Evolutionary conservation across 345 rosid genomes (phyloP).

Genomic region (Viola odorata): DNA sequence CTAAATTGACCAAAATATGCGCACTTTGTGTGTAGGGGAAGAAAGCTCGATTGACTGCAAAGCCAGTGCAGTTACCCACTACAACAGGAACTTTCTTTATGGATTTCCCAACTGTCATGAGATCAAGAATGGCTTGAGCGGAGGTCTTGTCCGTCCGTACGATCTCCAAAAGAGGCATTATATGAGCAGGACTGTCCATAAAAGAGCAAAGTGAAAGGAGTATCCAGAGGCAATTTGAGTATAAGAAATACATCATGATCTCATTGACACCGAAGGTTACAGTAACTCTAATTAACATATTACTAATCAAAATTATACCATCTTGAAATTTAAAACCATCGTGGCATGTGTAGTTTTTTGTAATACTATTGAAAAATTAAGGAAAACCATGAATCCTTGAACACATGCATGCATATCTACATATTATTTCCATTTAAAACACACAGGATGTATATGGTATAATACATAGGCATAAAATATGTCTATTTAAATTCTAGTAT

Average conservation of each 20-base stretch:
- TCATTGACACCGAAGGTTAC: neutral
- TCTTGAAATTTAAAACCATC: too few species aligned
- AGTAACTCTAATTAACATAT: too few species aligned
- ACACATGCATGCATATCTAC: too few species aligned
- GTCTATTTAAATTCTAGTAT: neutral
- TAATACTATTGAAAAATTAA: too few species aligned
- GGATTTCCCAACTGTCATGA: slow-evolving; percentile 72
- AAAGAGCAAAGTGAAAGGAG: slow-evolving; percentile 16
- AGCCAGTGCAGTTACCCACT: slow-evolving; percentile 92
- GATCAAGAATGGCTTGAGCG: slow-evolving; percentile 84
- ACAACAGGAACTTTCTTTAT: slow-evolving; percentile 95
- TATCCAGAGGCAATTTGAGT: neutral
- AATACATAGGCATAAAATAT: neutral
- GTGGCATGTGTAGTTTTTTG: too few species aligned
- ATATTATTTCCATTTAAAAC: too few species aligned
- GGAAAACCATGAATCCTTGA: too few species aligned
- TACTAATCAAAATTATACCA: too few species aligned
- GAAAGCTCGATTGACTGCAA: slow-evolving; percentile 89
- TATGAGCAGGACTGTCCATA: slow-evolving; percentile 80
- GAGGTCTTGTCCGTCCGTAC: slow-evolving; percentile 78
- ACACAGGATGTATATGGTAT: too few species aligned
- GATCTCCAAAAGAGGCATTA: slow-evolving; percentile 95
- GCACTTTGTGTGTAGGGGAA: slow-evolving; percentile 80
- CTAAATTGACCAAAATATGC: slow-evolving; percentile 60
- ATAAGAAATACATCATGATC: neutral